Evolutionary conservation across 495 filamentous ascomycete species (phyloP).

Genomic region (Neurospora tetraspora): DNA sequence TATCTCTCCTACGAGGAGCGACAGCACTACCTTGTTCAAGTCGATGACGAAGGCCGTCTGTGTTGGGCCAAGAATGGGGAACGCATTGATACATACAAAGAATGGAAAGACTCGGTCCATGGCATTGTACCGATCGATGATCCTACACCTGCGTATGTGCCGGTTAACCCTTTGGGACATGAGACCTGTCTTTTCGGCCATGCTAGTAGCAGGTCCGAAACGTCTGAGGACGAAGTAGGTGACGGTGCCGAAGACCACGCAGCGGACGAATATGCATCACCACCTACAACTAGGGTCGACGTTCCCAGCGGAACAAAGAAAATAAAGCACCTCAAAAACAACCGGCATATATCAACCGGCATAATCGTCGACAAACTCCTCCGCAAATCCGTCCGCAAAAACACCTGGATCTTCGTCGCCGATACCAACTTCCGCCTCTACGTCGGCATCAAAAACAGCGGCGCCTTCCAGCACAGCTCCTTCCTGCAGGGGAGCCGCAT

Average conservation of each 20-base stretch:
- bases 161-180: conserved; percentile 1
- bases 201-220: conserved; percentile 9
- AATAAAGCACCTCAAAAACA: neutral
- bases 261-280: conserved; percentile 4
- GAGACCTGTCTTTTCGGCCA: conserved; percentile 14
- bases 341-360: conserved; percentile 39
- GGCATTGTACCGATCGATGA: conserved; percentile 65
- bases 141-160: conserved; percentile 39
- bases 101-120: conserved; percentile 67
- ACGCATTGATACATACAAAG: conserved; percentile 62
- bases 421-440: conserved; percentile 83
- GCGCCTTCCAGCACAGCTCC: conserved; percentile 81
- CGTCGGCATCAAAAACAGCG: conserved; percentile 81
- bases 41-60: conserved; percentile 56
- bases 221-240: conserved; percentile 1
- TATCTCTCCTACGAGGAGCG: conserved; percentile 68
- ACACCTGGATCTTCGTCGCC: conserved; percentile 86
- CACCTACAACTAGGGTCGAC: neutral
- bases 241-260: conserved; percentile 22
- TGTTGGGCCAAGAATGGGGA: conserved; percentile 73
- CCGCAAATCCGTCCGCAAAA: conserved; percentile 58
- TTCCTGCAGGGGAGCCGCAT: conserved; percentile 79
- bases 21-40: conserved; percentile 58
- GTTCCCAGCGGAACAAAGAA: neutral
- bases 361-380: conserved; percentile 63